Evolutionary conservation across 2,329 filamentous ascomycete species (phyloP).

Genomic region (Curvularia verruculosa): DNA sequence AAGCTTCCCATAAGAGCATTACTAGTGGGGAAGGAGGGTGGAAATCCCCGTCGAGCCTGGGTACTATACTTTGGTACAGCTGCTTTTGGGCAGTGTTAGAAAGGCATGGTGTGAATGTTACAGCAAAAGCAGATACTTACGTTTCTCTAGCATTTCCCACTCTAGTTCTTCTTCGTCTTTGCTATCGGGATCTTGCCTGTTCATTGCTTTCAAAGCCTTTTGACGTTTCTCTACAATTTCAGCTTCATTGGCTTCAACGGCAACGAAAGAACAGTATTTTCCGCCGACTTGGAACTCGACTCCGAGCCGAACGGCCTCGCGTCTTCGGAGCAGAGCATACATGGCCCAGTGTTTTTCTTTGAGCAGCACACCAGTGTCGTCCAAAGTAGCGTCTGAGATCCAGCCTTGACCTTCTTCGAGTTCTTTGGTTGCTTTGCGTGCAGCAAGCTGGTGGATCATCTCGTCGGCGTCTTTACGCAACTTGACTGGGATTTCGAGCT

Average conservation of each 20-base stretch:
- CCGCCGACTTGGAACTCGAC: slow-evolving; percentile 10
- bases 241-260: slow-evolving; percentile 7
- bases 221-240: background rate
- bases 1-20: too few species aligned
- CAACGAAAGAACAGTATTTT: slow-evolving; percentile 9
- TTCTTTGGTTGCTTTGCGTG: slow-evolving; percentile 8
- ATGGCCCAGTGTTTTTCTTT: background rate
- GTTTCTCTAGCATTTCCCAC: slow-evolving; percentile 1
- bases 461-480: slow-evolving; percentile 5
- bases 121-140: background rate
- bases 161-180: background rate
- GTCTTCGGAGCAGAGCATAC: slow-evolving; percentile 3
- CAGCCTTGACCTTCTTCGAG: slow-evolving; percentile 15
- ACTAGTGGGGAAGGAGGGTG: too few species aligned
- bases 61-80: too few species aligned
- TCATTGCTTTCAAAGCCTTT: background rate
- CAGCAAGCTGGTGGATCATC: slow-evolving; percentile 15
- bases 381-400: slow-evolving; percentile 1
- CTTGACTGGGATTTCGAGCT: slow-evolving; percentile 7
- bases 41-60: too few species aligned
- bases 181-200: background rate
- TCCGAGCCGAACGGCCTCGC: slow-evolving; percentile 8
- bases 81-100: too few species aligned
- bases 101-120: background rate
- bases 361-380: background rate